A percentile compares a stretch with the other conserved stretches of the same genome.
These are phyloP conservation scores for Tuber aestivum DNA, from an alignment of 495 filamentous ascomycete genomes.

Conservation along the genomic window DNA sequence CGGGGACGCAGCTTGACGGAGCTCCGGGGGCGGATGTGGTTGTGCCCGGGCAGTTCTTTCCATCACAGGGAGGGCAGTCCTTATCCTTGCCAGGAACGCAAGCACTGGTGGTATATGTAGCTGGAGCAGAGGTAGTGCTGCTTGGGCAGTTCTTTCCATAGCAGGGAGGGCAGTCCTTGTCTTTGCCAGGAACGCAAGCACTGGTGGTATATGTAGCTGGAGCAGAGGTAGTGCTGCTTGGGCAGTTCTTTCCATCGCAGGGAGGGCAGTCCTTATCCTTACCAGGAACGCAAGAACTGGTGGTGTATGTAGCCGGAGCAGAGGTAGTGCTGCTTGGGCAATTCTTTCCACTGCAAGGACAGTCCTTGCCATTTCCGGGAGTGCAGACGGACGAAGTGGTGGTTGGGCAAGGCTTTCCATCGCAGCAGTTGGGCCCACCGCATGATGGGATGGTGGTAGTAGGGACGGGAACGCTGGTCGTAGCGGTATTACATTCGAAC, in stretches of 20 bases:
- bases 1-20: constrained; percentile 18
- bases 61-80: constrained; percentile 1
- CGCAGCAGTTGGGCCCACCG: constrained; percentile 22
- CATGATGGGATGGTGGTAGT: constrained; percentile 39
- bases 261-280: constrained; percentile 14
- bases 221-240: constrained; percentile 12
- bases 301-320: constrained; percentile 22
- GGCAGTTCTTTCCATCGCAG: background rate
- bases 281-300: constrained; percentile 28
- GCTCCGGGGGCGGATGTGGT: constrained; percentile 7
- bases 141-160: background rate
- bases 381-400: constrained; percentile 37
- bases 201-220: constrained; percentile 29
- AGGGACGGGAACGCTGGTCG: constrained; percentile 40
- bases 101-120: constrained; percentile 30
- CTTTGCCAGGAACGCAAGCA: constrained; percentile 22
- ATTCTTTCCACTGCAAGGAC: background rate
- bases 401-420: constrained; percentile 20
- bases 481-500: constrained; percentile 68
- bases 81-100: constrained; percentile 21
- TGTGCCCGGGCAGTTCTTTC: background rate
- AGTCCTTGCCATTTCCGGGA: constrained; percentile 16
- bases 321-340: constrained; percentile 10
- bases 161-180: constrained; percentile 8
- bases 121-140: constrained; percentile 15